Evolutionary conservation across 768 basidiomycete genomes (phyloP).

Genomic region (Suillus lakei): DNA sequence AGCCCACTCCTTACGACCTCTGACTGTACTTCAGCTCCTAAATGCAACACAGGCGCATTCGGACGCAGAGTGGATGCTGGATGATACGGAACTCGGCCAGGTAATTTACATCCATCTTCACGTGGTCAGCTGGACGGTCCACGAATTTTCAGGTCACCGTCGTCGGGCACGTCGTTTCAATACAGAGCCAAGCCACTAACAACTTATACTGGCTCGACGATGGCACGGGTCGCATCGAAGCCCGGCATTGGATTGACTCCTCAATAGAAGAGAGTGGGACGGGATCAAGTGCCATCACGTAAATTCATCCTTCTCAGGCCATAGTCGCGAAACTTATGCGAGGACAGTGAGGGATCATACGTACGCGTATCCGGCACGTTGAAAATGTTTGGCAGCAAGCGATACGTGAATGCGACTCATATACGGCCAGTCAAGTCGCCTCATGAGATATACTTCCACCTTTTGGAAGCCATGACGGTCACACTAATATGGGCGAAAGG

Average conservation of each 20-base stretch:
- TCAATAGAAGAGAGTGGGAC: constrained; percentile 46
- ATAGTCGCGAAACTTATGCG: neutral
- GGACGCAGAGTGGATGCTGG: constrained; percentile 88
- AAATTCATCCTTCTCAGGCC: neutral
- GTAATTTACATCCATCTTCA: constrained; percentile 42
- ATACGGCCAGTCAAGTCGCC: constrained; percentile 71
- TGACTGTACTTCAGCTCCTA: constrained; percentile 77
- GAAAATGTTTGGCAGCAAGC: constrained; percentile 81
- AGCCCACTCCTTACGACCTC: constrained; percentile 64
- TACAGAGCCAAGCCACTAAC: constrained; percentile 79
- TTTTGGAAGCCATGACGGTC: constrained; percentile 74
- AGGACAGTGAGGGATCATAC: constrained; percentile 69
- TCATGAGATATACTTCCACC: constrained; percentile 84
- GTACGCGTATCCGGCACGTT: constrained; percentile 82
- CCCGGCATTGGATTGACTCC: constrained; percentile 83
- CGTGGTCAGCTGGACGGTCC: constrained; percentile 9
- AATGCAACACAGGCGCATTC: constrained; percentile 83
- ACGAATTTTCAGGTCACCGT: constrained; percentile 59
- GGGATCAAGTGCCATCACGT: neutral
- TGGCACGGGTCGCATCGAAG: constrained; percentile 80
- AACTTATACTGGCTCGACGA: constrained; percentile 83
- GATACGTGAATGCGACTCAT: constrained; percentile 79
- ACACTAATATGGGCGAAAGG: constrained; percentile 71
- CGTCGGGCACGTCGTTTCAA: constrained; percentile 73
- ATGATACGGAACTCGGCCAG: constrained; percentile 80